Base-by-base conservation (phyloP, 2,329 filamentous ascomycete genomes). In the Tolypocladium ophioglossoides region DNA sequence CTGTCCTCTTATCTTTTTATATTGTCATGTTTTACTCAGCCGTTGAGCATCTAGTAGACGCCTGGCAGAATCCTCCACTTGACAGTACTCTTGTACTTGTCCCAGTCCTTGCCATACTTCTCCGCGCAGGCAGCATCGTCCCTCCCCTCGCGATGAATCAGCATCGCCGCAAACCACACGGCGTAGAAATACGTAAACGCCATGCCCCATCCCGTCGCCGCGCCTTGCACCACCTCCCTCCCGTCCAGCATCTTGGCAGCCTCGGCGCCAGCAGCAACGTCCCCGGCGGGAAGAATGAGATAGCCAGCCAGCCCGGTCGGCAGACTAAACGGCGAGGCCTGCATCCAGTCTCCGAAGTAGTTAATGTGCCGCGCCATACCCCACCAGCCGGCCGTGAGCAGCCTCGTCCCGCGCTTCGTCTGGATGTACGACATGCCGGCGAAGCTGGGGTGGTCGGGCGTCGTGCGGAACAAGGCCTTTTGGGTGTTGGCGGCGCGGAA, bases 31-130 rank as follows among this genome's bases (percentile, higher is more conserved):
- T n/a, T n/a, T n/a, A n/a, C 32, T 5, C 30, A 32, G 30, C 11
- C 30, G 32, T 34, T 34, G 32, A 34, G 32, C 32, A 34, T 34
- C 32, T 63, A 95, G 70, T 95, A 95, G 12, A 96, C 71, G 9
- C 86, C 86, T 3, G 91, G 91, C 38, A 96, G 70, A 56, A 96
- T 91, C 63, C 84, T 81, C 69, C 82, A 95, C 57, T 75, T 81
- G 27, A 96, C 91, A 59, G 82, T 78, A 68, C 82, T 82, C 69
- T 86, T 89, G 68, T 96, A 96, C 69, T 83, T 79, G 54, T 89
- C 83, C 91, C 91, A 96, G 64, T 95, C 89, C 58, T 84, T 83
- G 5, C 91, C 91, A 66, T 96, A 96, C 77, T 96, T 96, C 62
- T 80, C 80, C 54, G 79, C 76, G 67, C 91, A 96, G 72, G 94